Percentiles rank a stretch among this genome's conserved stretches.
phyloP scores from a whole-genome alignment of 2,329 filamentous ascomycete genomes.

The Botrytis medusae region DNA sequence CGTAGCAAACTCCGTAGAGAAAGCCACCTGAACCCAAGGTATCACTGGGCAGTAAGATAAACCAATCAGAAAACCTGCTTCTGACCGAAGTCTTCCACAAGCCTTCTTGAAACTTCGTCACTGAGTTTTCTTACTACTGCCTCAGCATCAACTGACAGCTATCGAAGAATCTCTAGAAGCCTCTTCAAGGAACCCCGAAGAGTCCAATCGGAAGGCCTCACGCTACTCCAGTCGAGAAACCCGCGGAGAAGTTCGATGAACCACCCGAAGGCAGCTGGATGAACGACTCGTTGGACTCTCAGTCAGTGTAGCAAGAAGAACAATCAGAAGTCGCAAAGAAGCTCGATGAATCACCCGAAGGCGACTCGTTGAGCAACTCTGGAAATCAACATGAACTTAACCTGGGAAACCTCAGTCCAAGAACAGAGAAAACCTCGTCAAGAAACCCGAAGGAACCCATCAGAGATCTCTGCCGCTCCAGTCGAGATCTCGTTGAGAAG shows the following conservation, averaged over 20 bases:
- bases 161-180: constrained; percentile 1
- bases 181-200: constrained; percentile 3
- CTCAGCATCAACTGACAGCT: constrained; percentile 19
- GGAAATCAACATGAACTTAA: constrained; percentile 8
- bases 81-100: constrained; percentile 11
- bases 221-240: constrained; percentile 7
- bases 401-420: constrained; percentile 13
- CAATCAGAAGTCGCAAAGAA: constrained; percentile 10
- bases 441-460: constrained; percentile 2
- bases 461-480: constrained; percentile 2
- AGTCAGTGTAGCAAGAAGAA: constrained; percentile 11
- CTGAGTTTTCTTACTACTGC: constrained; percentile 12
- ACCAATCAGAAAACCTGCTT: constrained; percentile 7
- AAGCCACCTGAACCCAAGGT: constrained; percentile 12
- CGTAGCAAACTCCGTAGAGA: constrained; percentile 3
- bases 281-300: constrained; percentile 6
- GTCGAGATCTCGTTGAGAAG: neutral
- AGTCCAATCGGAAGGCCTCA: neutral
- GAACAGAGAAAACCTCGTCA: constrained; percentile 4
- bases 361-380: neutral
- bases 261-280: neutral
- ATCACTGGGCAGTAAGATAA: constrained; percentile 11
- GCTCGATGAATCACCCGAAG: neutral
- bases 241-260: constrained; percentile 4
- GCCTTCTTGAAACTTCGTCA: neutral